Percentiles rank a stretch among this genome's conserved stretches.
Evolutionary conservation across 1,284 basidiomycete species (phyloP).

Genomic region (Thelephora terrestris): DNA sequence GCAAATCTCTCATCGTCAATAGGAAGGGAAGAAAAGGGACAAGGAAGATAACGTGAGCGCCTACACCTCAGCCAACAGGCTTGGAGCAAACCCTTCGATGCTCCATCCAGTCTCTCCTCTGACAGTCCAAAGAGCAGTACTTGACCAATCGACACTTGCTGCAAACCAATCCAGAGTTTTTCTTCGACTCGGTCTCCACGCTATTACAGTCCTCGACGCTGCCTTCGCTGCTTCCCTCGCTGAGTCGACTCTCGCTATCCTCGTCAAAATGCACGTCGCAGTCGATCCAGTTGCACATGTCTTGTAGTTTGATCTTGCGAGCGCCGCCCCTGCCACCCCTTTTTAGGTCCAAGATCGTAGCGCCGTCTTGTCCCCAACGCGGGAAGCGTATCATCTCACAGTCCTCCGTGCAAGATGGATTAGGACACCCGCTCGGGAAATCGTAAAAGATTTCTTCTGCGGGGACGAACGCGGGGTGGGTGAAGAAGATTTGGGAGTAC

Average conservation of each 20-base stretch:
- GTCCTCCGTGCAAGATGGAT: conserved; percentile 65
- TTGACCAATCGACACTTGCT: conserved; percentile 67
- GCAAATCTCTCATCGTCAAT: not conserved
- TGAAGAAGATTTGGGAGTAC: conserved; percentile 70
- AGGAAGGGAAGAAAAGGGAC: no score
- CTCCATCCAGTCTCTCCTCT: conserved; percentile 64
- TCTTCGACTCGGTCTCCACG: conserved; percentile 3
- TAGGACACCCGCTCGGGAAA: conserved; percentile 66
- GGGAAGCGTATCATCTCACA: conserved; percentile 74
- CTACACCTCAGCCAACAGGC: conserved; percentile 15
- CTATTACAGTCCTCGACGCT: conserved; percentile 5
- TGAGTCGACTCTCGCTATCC: conserved; percentile 18
- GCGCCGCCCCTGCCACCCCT: conserved; percentile 34
- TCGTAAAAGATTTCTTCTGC: conserved; percentile 60
- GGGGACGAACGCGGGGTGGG: conserved; percentile 57
- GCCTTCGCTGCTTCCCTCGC: conserved; percentile 29
- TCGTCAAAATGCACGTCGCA: conserved; percentile 51
- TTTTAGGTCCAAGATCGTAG: conserved; percentile 50
- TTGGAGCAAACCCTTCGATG: conserved; percentile 56
- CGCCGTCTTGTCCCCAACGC: conserved; percentile 45
- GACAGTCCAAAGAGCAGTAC: conserved; percentile 62
- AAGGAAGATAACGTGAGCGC: not conserved
- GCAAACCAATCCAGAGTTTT: conserved; percentile 42
- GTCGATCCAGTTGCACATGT: conserved; percentile 75
- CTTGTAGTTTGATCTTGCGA: conserved; percentile 35